A percentile compares a stretch with the other conserved stretches of the same genome.
These are phyloP conservation scores for Fonsecaea pugnacius DNA, from an alignment of 2,329 filamentous ascomycete species.

Conservation along the genomic window DNA sequence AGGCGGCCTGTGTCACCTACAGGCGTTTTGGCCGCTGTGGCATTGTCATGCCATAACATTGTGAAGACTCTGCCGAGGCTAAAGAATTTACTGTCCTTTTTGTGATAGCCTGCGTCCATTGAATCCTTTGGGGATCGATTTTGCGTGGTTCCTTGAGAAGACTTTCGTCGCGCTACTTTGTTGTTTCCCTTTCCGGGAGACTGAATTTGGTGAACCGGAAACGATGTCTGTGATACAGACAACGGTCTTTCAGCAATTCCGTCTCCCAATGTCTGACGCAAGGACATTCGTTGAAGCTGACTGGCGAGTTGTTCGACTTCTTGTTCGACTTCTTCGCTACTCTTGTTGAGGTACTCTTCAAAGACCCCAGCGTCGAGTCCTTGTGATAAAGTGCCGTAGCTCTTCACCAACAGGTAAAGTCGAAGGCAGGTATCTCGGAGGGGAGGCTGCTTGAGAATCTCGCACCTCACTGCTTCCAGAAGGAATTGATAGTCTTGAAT, in stretches of 20 bases:
- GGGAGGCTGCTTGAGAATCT: background rate
- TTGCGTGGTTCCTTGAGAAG: background rate
- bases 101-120: background rate
- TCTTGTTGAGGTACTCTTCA: background rate
- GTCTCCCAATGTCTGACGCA: background rate
- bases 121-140: background rate
- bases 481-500: constrained; percentile 16
- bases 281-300: background rate
- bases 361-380: background rate
- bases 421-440: constrained; percentile 4
- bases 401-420: constrained; percentile 13
- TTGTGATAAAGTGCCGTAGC: background rate
- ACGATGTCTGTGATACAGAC: background rate
- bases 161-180: background rate
- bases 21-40: background rate
- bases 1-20: background rate
- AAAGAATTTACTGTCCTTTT: constrained; percentile 11
- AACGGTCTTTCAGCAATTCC: background rate
- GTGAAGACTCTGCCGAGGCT: constrained; percentile 38
- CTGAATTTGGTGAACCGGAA: background rate
- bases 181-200: background rate
- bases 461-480: constrained; percentile 14
- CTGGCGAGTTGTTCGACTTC: background rate
- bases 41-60: constrained; percentile 42
- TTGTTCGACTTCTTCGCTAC: background rate